phyloP scores from a whole-genome alignment of 2,329 filamentous ascomycete genomes.

The Achaetomium macrosporum region DNA sequence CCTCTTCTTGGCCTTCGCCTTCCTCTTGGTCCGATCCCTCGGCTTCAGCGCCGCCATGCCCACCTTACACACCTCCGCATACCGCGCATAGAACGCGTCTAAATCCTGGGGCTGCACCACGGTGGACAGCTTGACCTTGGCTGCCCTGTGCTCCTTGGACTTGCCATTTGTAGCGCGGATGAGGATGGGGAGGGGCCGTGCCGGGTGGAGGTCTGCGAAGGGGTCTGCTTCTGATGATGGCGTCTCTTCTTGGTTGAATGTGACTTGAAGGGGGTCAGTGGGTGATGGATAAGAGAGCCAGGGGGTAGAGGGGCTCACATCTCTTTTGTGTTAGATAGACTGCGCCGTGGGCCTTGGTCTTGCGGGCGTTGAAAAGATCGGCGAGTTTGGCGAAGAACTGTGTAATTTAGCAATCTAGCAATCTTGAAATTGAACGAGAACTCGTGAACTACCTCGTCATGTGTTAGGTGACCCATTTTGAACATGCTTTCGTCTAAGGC shows the following conservation, averaged over 20 bases:
- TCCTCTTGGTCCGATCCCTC: constrained; percentile 81
- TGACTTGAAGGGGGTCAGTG: constrained; percentile 31
- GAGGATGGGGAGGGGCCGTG: constrained; percentile 61
- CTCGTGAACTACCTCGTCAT: constrained; percentile 34
- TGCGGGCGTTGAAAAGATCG: constrained; percentile 61
- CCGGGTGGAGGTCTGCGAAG: constrained; percentile 54
- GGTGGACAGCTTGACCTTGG: constrained; percentile 73
- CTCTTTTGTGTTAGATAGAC: constrained; percentile 74
- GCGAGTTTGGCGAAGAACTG: constrained; percentile 69
- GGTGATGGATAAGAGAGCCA: background rate
- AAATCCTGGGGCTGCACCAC: constrained; percentile 70
- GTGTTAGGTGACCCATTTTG: constrained; percentile 33
- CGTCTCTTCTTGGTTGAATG: constrained; percentile 35
- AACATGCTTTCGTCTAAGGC: background rate
- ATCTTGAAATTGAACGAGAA: background rate
- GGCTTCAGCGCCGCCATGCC: constrained; percentile 91
- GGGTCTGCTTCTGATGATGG: constrained; percentile 35
- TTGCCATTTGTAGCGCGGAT: constrained; percentile 82
- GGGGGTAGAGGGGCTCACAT: constrained; percentile 40
- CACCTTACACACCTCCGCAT: constrained; percentile 84
- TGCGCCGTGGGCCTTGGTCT: constrained; percentile 65
- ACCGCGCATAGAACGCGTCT: constrained; percentile 74
- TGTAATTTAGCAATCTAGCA: background rate
- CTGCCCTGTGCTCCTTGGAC: constrained; percentile 48
- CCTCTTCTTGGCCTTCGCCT: constrained; percentile 69